Percentiles rank a stretch among this genome's conserved stretches.
phyloP scores from a whole-genome alignment of 2,329 filamentous ascomycete genomes.

The Phialophora macrospora region DNA sequence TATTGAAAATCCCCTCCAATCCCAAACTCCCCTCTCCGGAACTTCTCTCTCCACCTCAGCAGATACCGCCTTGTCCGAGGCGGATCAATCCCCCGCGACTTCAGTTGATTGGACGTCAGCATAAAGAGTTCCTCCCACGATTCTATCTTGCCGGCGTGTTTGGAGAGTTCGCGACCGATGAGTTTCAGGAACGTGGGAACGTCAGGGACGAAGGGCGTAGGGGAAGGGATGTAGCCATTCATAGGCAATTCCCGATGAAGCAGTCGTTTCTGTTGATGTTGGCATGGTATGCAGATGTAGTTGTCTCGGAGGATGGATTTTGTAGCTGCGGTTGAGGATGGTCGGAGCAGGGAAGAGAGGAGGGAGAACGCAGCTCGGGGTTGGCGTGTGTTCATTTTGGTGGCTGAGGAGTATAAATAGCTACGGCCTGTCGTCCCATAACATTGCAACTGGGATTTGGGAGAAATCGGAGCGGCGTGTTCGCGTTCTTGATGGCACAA shows the following conservation, averaged over 20 bases:
- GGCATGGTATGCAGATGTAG: slow-evolving; percentile 37
- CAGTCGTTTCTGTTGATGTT: slow-evolving; percentile 19
- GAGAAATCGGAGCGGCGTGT: neutral
- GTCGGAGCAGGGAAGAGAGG: slow-evolving; percentile 32
- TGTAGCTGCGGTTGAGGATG: slow-evolving; percentile 23
- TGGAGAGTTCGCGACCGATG: slow-evolving; percentile 83
- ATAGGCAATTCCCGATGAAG: slow-evolving; percentile 30
- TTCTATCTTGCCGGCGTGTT: slow-evolving; percentile 83
- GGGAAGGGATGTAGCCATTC: slow-evolving; percentile 60
- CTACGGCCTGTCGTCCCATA: neutral
- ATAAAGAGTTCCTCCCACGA: slow-evolving; percentile 91
- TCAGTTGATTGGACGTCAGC: slow-evolving; percentile 75
- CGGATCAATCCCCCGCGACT: slow-evolving; percentile 83
- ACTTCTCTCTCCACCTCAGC: slow-evolving; percentile 84
- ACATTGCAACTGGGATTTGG: neutral
- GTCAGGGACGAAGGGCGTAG: slow-evolving; percentile 63
- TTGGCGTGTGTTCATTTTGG: slow-evolving; percentile 30
- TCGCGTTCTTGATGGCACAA: slow-evolving; percentile 4
- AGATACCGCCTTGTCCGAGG: slow-evolving; percentile 82
- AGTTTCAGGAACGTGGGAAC: slow-evolving; percentile 81
- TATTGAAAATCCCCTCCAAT: slow-evolving; percentile 80
- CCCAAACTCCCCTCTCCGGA: slow-evolving; percentile 75
- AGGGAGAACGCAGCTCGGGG: slow-evolving; percentile 20
- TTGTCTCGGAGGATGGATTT: slow-evolving; percentile 18
- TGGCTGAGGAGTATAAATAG: slow-evolving; percentile 1